Base-by-base conservation (phyloP, 2,329 filamentous ascomycete species). In the Scedosporium apiospermum region DNA sequence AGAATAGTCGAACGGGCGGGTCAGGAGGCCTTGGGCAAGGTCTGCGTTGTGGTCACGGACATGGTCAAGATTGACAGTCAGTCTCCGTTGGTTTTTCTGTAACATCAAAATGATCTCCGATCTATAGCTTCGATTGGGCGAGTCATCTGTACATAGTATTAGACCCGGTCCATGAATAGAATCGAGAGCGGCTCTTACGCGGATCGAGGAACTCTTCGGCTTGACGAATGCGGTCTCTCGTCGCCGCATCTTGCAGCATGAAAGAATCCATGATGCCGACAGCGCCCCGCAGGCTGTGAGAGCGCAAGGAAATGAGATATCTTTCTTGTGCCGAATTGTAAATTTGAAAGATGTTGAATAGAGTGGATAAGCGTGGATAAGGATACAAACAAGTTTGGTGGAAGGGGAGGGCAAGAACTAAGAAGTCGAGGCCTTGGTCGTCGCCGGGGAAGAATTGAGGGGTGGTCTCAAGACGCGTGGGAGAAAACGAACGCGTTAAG, bases 191-290 rank as follows among this genome's bases (percentile, higher is more conserved):
- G 69, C 46, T 75, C 88, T 71, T 83, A 96, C 92, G 88, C 65
- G 93, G 93, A 79, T 97, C 93, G 53, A 98, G 85, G 71, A 98
- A 97, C 74, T 97, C 93, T 69, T 89, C 84, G n/a, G 91, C 92
- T 66, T 89, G 86, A 69, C 91, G 89, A 74, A 96, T 86, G 70
- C 92, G 90, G 78, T 96, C 88, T 69, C 86, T 84, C 69, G 88
- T 87, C 67, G 88, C 91, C 76, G 95, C 90, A 81, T 97, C 93
- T 75, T 88, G 86, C 70, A 96, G 84, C 78, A 89, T 86, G 68
- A 85, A 79, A 65, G 80, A 83, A 68, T 92, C 89, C 89, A 95
- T 92, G 66, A 65, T 76, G 73, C 53, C 18, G n/a, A 23, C 21
- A 27, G 51, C 6, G 51, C 14, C 14, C 14, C 12, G 23, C 21